Evolutionary conservation across 352 stramenopile genomes (phyloP), one percentile per base, ranked within the genome.

Genomic region (Pythium vanterpoolii): DNA sequence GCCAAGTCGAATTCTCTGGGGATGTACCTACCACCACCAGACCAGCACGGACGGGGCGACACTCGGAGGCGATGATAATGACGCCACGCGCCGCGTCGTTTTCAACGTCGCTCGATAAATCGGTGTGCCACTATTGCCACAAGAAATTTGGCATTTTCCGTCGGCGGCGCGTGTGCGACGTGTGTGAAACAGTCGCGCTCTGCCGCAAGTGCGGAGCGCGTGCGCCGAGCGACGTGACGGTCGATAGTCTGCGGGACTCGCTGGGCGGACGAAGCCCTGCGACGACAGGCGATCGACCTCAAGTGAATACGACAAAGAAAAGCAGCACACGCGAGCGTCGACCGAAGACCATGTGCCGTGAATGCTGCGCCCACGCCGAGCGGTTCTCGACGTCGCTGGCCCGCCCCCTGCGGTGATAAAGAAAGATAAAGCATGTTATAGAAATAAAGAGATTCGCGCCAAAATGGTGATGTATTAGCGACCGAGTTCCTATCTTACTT

Each of bases 71-170:
- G 14, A 8, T 47, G 8, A 9, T 19, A n/a, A 44, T 13, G 24
- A 42, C 31, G 26, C 44, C 46, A 8, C 55, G 34, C 2, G 23
- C 55, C 21, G 44, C 44, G 16, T 56, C 55, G 9, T 62, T 56
- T 26, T 48, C 55, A 8, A 40, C 45, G 9, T 28, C 55, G 33
- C 39, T 49, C 2, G 39, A 51, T 47, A 64, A 51, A 30, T 24
- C 61, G 13, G 60, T 31, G 16, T 87, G 77, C 33, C 70, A 82
- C 10, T 69, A 73, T 44, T 87, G 77, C 44, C 67, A 69, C 46
- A 87, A 87, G 59, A 77, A 76, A 52, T 88, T 88, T 55, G 76
- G 78, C 33, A 69, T 88, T 21, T 88, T 88, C 62, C 72, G 78
- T 11, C 74, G 72, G 30, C 72, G 70, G 1, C 71, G 75, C 42